phyloP scores from a whole-genome alignment of 768 basidiomycete genomes.

The Pleurotus sapidus region DNA sequence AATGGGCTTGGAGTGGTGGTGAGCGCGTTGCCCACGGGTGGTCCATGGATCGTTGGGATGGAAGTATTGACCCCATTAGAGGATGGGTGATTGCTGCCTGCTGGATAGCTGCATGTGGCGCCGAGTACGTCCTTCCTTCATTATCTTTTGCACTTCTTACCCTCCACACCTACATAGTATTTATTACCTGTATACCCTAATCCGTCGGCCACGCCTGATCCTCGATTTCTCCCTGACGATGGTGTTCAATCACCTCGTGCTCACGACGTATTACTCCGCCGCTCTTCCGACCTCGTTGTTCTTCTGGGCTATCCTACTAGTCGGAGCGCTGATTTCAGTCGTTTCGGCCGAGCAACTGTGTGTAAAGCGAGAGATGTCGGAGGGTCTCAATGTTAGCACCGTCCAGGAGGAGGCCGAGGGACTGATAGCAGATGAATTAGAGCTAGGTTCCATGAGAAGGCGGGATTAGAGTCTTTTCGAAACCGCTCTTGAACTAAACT shows the following conservation, averaged over 20 bases:
- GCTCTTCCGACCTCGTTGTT: slow-evolving; percentile 85
- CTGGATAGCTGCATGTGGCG: slow-evolving; percentile 80
- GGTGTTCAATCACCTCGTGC: slow-evolving; percentile 85
- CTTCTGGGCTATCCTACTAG: slow-evolving; percentile 84
- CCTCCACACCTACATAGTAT: slow-evolving; percentile 38
- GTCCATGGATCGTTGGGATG: slow-evolving; percentile 57
- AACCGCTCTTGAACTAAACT: too few relatives aligned
- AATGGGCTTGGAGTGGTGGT: slow-evolving; percentile 78
- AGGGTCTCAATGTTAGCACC: slow-evolving; percentile 63
- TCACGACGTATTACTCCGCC: slow-evolving; percentile 90
- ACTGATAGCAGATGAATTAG: slow-evolving; percentile 56
- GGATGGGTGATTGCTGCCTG: slow-evolving; percentile 89
- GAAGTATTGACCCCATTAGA: slow-evolving; percentile 70
- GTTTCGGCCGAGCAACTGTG: slow-evolving; percentile 89
- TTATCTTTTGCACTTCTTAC: slow-evolving; percentile 1
- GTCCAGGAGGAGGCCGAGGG: slow-evolving; percentile 54
- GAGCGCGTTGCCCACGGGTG: slow-evolving; percentile 65
- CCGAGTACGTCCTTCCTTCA: slow-evolving; percentile 67
- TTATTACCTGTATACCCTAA: slow-evolving; percentile 80
- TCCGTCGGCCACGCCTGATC: slow-evolving; percentile 90
- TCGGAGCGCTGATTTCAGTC: slow-evolving; percentile 70
- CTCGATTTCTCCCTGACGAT: slow-evolving; percentile 94
- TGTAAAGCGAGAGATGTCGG: slow-evolving; percentile 85
- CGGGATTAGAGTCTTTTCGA: too few relatives aligned
- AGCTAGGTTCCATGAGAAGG: slow-evolving; percentile 44